phyloP scores from a whole-genome alignment of 2,329 filamentous ascomycete species.

The Phyllosticta capitalensis region DNA sequence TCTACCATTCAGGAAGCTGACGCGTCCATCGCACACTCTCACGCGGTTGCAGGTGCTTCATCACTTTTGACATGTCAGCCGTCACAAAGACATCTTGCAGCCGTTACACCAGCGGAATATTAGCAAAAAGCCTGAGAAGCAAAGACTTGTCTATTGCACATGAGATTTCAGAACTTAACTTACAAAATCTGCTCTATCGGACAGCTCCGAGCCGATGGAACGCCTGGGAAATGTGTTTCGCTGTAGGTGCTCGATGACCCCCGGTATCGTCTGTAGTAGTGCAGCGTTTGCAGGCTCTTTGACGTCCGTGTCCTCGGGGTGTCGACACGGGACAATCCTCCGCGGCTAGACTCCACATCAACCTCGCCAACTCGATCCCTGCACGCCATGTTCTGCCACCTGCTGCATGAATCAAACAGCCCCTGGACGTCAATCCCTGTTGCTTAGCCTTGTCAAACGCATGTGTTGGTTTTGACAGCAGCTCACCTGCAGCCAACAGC shows the following conservation, averaged over 20 bases:
- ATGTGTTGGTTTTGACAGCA: not conserved
- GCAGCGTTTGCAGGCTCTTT: not conserved
- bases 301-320: not conserved
- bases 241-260: not conserved
- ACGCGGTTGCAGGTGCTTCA: not conserved
- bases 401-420: not conserved
- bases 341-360: not conserved
- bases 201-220: not conserved
- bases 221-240: not conserved
- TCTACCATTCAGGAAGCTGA: not conserved
- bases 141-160: not conserved
- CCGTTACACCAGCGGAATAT: not conserved
- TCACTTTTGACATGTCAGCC: not conserved
- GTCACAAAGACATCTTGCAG: not conserved
- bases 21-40: not conserved
- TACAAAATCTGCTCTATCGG: not conserved
- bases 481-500: not conserved
- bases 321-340: not conserved
- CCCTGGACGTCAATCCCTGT: not conserved
- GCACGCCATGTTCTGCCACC: not conserved
- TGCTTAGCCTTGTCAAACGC: not conserved
- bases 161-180: not conserved
- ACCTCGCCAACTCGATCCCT: not conserved
- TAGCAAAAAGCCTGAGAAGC: not conserved
- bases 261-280: not conserved